These are phyloP conservation scores for Trichoderma asperellum DNA, from an alignment of 2,329 filamentous ascomycete genomes.

Conservation along the genomic window DNA sequence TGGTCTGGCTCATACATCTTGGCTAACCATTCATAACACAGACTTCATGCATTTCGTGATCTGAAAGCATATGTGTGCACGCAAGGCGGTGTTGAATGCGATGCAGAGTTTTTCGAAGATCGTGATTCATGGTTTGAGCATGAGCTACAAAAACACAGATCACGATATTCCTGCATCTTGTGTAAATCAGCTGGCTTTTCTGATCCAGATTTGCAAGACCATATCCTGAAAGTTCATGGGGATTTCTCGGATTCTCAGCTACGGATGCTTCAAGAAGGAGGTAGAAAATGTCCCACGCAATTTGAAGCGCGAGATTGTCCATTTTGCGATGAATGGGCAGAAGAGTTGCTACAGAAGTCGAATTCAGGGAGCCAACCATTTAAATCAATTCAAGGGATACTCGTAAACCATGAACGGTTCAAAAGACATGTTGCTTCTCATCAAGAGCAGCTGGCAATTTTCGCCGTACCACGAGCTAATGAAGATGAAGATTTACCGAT, in stretches of 20 bases:
- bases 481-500: not conserved
- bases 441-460: not conserved
- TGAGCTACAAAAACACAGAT: not conserved
- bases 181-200: not conserved
- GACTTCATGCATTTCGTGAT: constrained; percentile 24
- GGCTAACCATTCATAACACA: not conserved
- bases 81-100: not conserved
- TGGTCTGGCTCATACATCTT: not conserved
- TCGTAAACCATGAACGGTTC: not conserved
- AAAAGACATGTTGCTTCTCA: not conserved
- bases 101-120: not conserved
- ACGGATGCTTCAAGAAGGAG: not conserved
- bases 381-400: not conserved
- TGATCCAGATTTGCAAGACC: not conserved
- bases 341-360: not conserved
- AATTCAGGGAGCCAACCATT: not conserved
- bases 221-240: not conserved
- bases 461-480: not conserved
- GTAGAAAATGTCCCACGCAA: not conserved
- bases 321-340: not conserved
- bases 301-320: not conserved
- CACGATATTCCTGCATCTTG: not conserved
- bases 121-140: not conserved
- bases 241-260: not conserved
- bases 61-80: constrained; percentile 28